phyloP scores from a whole-genome alignment of 768 basidiomycete genomes.

The Plicaturopsis crispa region DNA sequence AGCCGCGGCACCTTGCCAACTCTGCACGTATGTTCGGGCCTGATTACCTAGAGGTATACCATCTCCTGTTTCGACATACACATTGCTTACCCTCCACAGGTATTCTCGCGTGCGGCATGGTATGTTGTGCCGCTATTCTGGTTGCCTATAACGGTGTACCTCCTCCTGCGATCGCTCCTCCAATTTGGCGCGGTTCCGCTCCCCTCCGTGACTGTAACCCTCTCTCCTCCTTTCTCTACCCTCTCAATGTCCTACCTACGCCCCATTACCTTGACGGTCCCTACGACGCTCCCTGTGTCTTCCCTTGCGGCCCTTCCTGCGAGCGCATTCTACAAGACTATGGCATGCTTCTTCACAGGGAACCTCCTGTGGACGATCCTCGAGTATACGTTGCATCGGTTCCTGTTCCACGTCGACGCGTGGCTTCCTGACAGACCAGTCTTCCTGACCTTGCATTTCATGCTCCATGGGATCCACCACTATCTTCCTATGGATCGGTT shows the following conservation, averaged over 20 bases:
- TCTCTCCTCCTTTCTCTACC: constrained; percentile 44
- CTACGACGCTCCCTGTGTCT: constrained; percentile 49
- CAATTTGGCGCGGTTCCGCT: constrained; percentile 69
- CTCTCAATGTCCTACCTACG: constrained; percentile 52
- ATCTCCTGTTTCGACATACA: constrained; percentile 2
- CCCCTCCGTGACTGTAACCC: constrained; percentile 55
- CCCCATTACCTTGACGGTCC: constrained; percentile 55
- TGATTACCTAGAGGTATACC: constrained; percentile 65
- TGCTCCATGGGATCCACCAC: constrained; percentile 94
- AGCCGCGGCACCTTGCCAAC: constrained; percentile 80
- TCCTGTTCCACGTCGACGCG: constrained; percentile 94
- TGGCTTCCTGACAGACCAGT: constrained; percentile 75
- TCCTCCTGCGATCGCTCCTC: constrained; percentile 74
- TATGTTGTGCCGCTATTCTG: constrained; percentile 89
- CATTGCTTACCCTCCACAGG: constrained; percentile 25
- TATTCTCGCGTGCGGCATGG: constrained; percentile 85
- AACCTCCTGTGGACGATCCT: constrained; percentile 91
- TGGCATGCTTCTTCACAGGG: constrained; percentile 72
- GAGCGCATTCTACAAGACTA: constrained; percentile 43
- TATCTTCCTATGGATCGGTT: constrained; percentile 95
- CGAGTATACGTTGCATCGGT: constrained; percentile 91
- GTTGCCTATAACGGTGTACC: constrained; percentile 77
- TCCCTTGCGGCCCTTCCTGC: constrained; percentile 40
- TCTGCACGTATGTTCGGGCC: constrained; percentile 87
- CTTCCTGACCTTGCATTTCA: constrained; percentile 83